Conservation (phyloP, 805 yeast genomes). For the Wickerhamiella spandovensis region DNA sequence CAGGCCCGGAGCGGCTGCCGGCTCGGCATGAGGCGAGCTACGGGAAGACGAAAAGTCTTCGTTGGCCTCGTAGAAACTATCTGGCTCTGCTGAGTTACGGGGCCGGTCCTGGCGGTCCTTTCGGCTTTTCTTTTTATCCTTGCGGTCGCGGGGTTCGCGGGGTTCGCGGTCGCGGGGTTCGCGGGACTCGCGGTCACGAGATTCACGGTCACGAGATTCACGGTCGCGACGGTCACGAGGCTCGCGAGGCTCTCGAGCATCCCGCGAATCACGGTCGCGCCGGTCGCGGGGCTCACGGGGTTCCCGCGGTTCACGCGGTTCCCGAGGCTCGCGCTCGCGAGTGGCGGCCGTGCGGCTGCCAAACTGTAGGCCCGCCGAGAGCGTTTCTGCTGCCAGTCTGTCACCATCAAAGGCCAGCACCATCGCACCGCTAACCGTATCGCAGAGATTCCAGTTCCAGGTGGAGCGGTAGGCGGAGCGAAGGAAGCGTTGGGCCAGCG, state of each 20-base stretch:
- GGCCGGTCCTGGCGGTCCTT: slow-evolving; percentile 4
- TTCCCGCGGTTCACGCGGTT: not conserved
- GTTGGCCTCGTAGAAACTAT: slow-evolving; percentile 8
- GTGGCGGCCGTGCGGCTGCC: slow-evolving; percentile 27
- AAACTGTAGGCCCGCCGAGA: slow-evolving; percentile 53
- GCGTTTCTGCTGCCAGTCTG: slow-evolving; percentile 37
- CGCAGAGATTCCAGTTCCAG: slow-evolving; percentile 70
- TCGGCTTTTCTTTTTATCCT: slow-evolving; percentile 1
- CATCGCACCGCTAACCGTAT: slow-evolving; percentile 39
- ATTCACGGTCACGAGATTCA: not conserved
- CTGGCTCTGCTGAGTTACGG: slow-evolving; percentile 10
- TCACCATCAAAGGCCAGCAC: slow-evolving; percentile 34
- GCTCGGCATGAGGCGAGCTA: slow-evolving; percentile 5
- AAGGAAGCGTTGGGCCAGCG: not conserved
- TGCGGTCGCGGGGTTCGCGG: not conserved
- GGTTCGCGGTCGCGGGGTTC: not conserved
- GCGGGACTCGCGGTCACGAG: not conserved
- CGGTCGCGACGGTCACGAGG: not conserved
- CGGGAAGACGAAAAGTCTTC: not conserved
- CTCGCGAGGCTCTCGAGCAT: not conserved
- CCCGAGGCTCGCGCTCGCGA: not conserved
- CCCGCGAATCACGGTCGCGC: slow-evolving; percentile 1
- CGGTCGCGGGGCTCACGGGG: not conserved
- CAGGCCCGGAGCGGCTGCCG: slow-evolving; percentile 21
- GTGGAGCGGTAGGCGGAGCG: slow-evolving; percentile 38